phyloP scores from a whole-genome alignment of 2,329 filamentous ascomycete species.

The Aspergillus sp. region DNA sequence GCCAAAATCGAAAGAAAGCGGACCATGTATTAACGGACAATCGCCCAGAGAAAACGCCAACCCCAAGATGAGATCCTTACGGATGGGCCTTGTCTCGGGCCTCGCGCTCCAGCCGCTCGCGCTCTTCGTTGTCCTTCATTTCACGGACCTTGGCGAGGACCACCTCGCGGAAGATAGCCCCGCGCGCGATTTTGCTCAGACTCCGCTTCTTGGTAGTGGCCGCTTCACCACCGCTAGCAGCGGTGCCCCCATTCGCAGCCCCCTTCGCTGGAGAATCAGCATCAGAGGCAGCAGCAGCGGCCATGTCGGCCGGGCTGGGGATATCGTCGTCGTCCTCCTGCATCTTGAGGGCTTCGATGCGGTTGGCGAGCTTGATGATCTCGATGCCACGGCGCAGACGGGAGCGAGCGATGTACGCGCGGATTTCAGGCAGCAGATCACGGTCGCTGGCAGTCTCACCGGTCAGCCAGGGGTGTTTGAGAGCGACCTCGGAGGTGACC shows the following conservation, averaged over 20 bases:
- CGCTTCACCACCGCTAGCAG: slow-evolving; percentile 21
- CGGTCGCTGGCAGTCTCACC: slow-evolving; percentile 90
- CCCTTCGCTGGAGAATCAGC: slow-evolving; percentile 18
- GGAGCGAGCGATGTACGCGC: slow-evolving; percentile 85
- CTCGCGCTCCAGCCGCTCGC: slow-evolving; percentile 63
- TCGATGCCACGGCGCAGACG: slow-evolving; percentile 92
- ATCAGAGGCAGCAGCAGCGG: slow-evolving; percentile 48
- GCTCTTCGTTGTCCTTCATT: slow-evolving; percentile 82
- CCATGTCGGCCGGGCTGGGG: slow-evolving; percentile 57
- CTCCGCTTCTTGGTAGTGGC: slow-evolving; percentile 47
- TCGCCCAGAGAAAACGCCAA: not conserved
- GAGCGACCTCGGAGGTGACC: slow-evolving; percentile 73
- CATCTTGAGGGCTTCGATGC: slow-evolving; percentile 91
- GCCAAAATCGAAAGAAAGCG: slow-evolving; percentile 2
- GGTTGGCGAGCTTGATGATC: slow-evolving; percentile 91
- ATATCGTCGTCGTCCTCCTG: slow-evolving; percentile 82
- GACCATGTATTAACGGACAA: not conserved
- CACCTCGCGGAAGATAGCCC: slow-evolving; percentile 87
- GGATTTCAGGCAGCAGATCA: slow-evolving; percentile 96
- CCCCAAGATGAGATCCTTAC: slow-evolving; percentile 6
- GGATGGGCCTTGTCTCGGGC: slow-evolving; percentile 40
- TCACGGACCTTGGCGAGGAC: slow-evolving; percentile 91
- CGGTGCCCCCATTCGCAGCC: slow-evolving; percentile 9
- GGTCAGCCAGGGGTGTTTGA: slow-evolving; percentile 83
- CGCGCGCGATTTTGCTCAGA: slow-evolving; percentile 58